A percentile compares a stretch with the other conserved stretches of the same genome.
phyloP scores from a whole-genome alignment of 129 eudicot genomes.

The Arctium minus region DNA sequence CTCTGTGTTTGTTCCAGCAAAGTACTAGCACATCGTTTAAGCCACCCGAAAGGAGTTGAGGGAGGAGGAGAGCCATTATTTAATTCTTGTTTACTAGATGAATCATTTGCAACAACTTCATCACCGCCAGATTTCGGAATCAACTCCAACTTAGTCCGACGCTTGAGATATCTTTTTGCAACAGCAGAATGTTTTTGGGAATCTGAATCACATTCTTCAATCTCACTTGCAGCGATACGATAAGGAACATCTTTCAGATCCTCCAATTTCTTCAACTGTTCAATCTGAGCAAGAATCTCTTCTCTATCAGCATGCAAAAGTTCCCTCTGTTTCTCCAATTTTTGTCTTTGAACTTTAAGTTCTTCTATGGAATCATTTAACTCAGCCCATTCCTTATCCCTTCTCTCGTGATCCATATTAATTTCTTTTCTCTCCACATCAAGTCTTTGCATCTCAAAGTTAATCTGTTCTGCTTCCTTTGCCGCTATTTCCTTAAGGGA shows the following conservation, averaged over 20 bases:
- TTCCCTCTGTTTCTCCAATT: conserved; percentile 88
- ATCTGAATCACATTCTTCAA: conserved; percentile 34
- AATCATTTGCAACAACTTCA: conserved; percentile 32
- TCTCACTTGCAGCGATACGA: conserved; percentile 42
- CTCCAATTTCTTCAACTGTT: conserved; percentile 68
- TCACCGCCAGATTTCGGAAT: conserved; percentile 18
- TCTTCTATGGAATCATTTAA: conserved; percentile 66
- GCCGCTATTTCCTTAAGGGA: conserved; percentile 60
- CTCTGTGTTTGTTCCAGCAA: conserved; percentile 62
- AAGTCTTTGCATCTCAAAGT: conserved; percentile 60
- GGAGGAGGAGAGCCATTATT: conserved; percentile 48
- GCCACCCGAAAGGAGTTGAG: conserved; percentile 79
- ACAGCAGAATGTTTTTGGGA: conserved; percentile 21
- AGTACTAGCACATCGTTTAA: conserved; percentile 81
- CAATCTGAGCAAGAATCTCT: conserved; percentile 70
- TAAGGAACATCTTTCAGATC: conserved; percentile 49
- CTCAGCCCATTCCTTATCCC: conserved; percentile 91
- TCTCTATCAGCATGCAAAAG: conserved; percentile 64
- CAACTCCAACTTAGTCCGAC: conserved; percentile 19
- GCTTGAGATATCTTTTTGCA: conserved; percentile 34
- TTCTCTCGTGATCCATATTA: conserved; percentile 68
- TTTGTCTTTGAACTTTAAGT: conserved; percentile 74
- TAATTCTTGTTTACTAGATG: conserved; percentile 27
- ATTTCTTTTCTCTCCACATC: conserved; percentile 69
- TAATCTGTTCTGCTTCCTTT: conserved; percentile 73